These are phyloP conservation scores for Fomitopsis pulvina DNA, from an alignment of 768 basidiomycete genomes.

Conservation along the genomic window DNA sequence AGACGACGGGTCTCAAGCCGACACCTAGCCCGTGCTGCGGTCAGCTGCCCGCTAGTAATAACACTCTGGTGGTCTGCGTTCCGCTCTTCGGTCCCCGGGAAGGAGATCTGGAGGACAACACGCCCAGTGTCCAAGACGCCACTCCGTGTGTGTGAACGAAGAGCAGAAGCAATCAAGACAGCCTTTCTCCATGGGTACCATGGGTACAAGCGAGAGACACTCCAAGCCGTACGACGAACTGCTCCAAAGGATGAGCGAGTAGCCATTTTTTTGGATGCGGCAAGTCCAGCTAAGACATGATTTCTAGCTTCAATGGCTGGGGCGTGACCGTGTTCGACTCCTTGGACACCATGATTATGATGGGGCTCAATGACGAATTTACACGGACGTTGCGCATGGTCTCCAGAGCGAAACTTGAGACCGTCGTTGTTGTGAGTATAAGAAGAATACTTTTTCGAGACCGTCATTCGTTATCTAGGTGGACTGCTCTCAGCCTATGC, in stretches of 20 bases:
- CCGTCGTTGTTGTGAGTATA: constrained; percentile 34
- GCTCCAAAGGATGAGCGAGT: constrained; percentile 44
- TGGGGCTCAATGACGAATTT: constrained; percentile 70
- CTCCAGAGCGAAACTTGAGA: constrained; percentile 38
- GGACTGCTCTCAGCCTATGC: constrained; percentile 82
- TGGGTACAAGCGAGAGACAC: constrained; percentile 53
- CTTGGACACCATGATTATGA: constrained; percentile 77
- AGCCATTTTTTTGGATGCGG: not conserved
- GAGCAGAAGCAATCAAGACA: constrained; percentile 49
- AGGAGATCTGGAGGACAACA: not conserved
- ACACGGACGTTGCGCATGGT: constrained; percentile 51
- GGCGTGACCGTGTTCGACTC: constrained; percentile 74
- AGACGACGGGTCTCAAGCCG: constrained; percentile 13
- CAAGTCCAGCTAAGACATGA: not conserved
- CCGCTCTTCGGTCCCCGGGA: not conserved
- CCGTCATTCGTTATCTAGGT: constrained; percentile 85
- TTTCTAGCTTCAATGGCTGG: constrained; percentile 70
- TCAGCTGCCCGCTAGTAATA: constrained; percentile 10
- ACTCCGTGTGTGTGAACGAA: constrained; percentile 39
- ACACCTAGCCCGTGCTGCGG: constrained; percentile 7
- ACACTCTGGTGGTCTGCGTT: constrained; percentile 15
- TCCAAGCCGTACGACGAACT: constrained; percentile 64
- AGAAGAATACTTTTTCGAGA: constrained; percentile 56
- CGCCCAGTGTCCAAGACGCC: constrained; percentile 9
- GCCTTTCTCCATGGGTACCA: constrained; percentile 66